These are phyloP conservation scores for Trichosporon coremiiforme DNA, from an alignment of 1,284 basidiomycete genomes.

Conservation along the genomic window DNA sequence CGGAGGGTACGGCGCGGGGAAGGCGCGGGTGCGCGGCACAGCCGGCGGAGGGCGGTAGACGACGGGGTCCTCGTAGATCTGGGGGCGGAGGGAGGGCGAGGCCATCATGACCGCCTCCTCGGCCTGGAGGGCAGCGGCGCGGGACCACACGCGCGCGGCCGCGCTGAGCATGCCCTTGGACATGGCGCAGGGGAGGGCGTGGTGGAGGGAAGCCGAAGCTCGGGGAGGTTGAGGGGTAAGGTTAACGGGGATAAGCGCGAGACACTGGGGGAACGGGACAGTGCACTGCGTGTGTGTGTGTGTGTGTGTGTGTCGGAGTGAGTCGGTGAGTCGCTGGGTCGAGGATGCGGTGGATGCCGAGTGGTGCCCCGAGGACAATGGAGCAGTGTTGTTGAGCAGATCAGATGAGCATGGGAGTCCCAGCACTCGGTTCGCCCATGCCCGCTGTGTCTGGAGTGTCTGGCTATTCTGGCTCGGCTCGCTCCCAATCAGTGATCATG, in stretches of 20 bases:
- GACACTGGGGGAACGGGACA: not conserved
- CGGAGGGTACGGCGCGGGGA: slow-evolving; percentile 1
- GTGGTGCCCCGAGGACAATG: slow-evolving; percentile 8
- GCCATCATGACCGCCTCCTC: slow-evolving; percentile 41
- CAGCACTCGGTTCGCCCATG: not conserved
- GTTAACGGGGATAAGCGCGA: slow-evolving; percentile 10
- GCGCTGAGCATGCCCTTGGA: slow-evolving; percentile 27
- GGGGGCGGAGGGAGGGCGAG: slow-evolving; percentile 29
- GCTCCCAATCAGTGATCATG: slow-evolving; percentile 11
- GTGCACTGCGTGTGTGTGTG: too few species aligned
- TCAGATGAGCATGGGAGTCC: too few species aligned
- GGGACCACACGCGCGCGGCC: slow-evolving; percentile 47
- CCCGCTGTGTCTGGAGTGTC: not conserved
- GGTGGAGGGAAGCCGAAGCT: not conserved
- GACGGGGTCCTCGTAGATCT: slow-evolving; percentile 18
- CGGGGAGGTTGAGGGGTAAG: not conserved
- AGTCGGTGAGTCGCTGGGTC: not conserved
- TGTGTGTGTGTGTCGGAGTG: not conserved
- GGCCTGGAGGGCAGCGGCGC: slow-evolving; percentile 49
- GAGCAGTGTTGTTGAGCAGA: not conserved
- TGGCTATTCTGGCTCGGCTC: not conserved
- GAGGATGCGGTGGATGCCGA: not conserved
- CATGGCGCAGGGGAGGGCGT: not conserved
- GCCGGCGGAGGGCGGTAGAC: slow-evolving; percentile 12
- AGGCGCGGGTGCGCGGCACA: not conserved